Percentiles rank a stretch among this genome's conserved stretches.
Evolutionary conservation across 192 early-diverging fungal genomes (phyloP).

Genomic region (Entomortierella parvispora): DNA sequence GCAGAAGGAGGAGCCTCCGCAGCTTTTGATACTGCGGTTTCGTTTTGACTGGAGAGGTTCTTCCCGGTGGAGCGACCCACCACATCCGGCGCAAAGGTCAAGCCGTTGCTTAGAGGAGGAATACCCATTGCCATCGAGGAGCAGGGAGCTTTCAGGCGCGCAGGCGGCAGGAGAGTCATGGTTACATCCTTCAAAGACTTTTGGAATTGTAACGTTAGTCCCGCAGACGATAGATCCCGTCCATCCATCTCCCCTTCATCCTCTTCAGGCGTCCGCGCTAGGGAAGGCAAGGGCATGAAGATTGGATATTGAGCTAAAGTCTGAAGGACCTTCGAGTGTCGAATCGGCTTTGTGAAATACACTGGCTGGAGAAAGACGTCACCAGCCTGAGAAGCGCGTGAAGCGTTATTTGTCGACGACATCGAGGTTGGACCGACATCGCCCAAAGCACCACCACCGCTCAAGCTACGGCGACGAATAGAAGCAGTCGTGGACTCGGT

Average conservation of each 20-base stretch:
- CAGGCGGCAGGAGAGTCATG: conserved; percentile 8
- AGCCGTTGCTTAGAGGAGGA: neutral
- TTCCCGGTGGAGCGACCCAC: too few relatives aligned
- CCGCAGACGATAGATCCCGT: too few relatives aligned
- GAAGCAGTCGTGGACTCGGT: conserved; percentile 22
- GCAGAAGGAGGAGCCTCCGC: too few relatives aligned
- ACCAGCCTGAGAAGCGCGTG: conserved; percentile 2
- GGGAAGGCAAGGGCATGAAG: conserved; percentile 7
- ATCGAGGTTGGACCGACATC: neutral
- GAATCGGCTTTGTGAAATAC: conserved; percentile 44
- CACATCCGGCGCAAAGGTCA: too few relatives aligned
- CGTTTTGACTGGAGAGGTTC: too few relatives aligned
- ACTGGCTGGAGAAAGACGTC: conserved; percentile 30
- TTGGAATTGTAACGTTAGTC: too few relatives aligned
- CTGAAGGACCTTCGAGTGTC: conserved; percentile 46
- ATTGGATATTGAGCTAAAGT: conserved; percentile 14
- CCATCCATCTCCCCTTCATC: neutral
- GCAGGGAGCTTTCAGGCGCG: neutral
- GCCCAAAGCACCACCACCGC: neutral
- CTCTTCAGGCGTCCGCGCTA: neutral
- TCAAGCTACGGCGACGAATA: neutral
- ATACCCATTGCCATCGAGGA: neutral
- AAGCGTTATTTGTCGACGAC: neutral
- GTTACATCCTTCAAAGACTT: neutral
- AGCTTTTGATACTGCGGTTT: too few relatives aligned